Evolutionary conservation across 495 filamentous ascomycete genomes (phyloP), one percentile per base, ranked within the genome.

Genomic region (Penicillium odoratum): DNA sequence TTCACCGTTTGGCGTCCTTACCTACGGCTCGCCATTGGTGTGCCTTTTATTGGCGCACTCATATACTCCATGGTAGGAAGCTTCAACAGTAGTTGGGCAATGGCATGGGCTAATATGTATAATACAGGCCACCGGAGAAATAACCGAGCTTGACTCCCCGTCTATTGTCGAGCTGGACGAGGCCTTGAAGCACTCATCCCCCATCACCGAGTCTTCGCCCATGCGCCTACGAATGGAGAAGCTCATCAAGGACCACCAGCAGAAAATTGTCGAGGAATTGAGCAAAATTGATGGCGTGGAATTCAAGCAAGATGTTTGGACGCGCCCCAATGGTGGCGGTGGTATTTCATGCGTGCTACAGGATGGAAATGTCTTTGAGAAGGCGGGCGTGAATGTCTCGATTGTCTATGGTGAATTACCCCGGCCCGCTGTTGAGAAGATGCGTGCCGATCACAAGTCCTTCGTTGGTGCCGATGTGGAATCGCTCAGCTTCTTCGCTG

Each of bases 201-300:
- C 61, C 42, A 74, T 80, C 62, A 74, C 58, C 53, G 81, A 86
- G 40, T 75, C 80, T 61, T 96, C 92, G 8, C 92, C 95, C 0
- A 99, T 99, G 95, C 93, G 95, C 46, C 80, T 97, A 43, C 91
- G 93, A 40, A 98, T 98, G 94, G 95, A 98, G 73, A 82, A 88
- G 56, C 89, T 98, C 70, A 92, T 98, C 70, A 94, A 94, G 70
- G 82, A 89, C 54, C 88, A 97, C 61, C 94, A 99, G 68, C 82
- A 87, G 57, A 84, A 88, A 52, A 98, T 98, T 53, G 88, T 97
- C 2, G 72, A 79, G 36, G 90, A 87, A 30, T 82, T 98, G 4
- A 86, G 93, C 68, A 79, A 83, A 57, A 77, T 97, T 31, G 94
- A 99, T 69, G 90, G 91, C 42, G 84, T 83, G 54, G 81, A 82